Evolutionary conservation across 176 grass and related monocot genomes (phyloP).

Genomic region (Rhynchospora tenuis): DNA sequence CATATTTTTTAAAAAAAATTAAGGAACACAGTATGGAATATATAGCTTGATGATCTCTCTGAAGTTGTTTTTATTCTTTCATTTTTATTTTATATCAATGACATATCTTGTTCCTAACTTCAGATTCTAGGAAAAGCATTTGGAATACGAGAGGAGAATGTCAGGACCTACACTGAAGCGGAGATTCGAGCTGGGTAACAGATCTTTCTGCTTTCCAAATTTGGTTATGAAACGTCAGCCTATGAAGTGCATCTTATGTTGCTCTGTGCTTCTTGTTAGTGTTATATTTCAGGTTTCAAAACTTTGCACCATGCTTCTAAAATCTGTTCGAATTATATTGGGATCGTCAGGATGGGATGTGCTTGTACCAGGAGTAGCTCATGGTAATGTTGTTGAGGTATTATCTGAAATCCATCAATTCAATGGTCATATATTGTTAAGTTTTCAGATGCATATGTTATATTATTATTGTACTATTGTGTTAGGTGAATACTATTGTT

Average conservation of each 20-base stretch:
- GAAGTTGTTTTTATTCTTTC: background rate
- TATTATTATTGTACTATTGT: constrained; percentile 12
- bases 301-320: constrained; percentile 72
- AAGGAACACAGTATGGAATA: background rate
- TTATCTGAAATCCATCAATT: background rate
- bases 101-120: background rate
- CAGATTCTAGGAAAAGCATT: constrained; percentile 83
- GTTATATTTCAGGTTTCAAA: constrained; percentile 97
- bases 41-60: background rate
- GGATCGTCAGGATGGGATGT: constrained; percentile 80
- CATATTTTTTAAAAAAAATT: background rate
- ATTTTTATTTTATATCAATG: background rate
- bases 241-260: constrained; percentile 32
- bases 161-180: constrained; percentile 89
- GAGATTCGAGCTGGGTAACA: constrained; percentile 96
- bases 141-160: constrained; percentile 88
- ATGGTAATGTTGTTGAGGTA: constrained; percentile 78
- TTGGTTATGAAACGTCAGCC: background rate
- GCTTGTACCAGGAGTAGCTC: constrained; percentile 83
- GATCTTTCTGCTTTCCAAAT: constrained; percentile 1
- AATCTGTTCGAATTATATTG: constrained; percentile 55
- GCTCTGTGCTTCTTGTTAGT: constrained; percentile 39
- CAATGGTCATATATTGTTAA: background rate
- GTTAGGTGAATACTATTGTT: constrained; percentile 80
- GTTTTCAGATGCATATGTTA: background rate